A percentile compares a stretch with the other conserved stretches of the same genome.
phyloP scores from a whole-genome alignment of 139 green algal genomes.

The Edaphochlamys debaryana region DNA sequence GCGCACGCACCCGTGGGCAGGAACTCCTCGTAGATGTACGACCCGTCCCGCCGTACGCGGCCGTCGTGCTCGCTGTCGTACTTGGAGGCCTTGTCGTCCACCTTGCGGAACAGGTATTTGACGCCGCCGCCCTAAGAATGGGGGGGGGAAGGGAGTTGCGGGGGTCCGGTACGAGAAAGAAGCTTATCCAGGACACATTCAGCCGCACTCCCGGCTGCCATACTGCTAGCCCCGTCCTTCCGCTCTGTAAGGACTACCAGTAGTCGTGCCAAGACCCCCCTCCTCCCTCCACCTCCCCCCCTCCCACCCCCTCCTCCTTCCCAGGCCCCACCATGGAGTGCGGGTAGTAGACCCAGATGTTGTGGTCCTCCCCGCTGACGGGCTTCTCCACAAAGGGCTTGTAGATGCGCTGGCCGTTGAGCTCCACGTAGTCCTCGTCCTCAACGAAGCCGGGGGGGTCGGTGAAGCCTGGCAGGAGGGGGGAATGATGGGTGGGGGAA shows the following conservation, averaged over 20 bases:
- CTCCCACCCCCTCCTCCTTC: too few relatives aligned
- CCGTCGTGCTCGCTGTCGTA: conserved; percentile 88
- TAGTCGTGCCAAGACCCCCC: too few relatives aligned
- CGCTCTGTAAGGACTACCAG: too few relatives aligned
- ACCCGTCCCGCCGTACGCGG: conserved; percentile 85
- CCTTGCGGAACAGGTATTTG: conserved; percentile 97
- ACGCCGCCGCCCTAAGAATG: conserved; percentile 86
- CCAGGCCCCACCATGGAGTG: conserved; percentile 89
- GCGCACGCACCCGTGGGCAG: conserved; percentile 93
- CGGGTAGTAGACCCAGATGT: conserved; percentile 99
- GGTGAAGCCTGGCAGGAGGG: conserved; percentile 10
- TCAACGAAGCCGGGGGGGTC: conserved; percentile 88
- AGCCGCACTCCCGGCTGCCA: too few relatives aligned
- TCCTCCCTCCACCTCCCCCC: too few relatives aligned
- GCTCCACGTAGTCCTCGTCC: conserved; percentile 89
- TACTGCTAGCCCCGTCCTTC: too few relatives aligned
- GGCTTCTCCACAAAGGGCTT: conserved; percentile 99
- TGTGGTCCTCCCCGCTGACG: conserved; percentile 94
- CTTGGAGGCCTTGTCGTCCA: conserved; percentile 84
- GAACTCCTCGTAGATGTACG: conserved; percentile 99
- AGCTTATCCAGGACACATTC: too few relatives aligned
- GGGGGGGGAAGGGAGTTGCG: not conserved
- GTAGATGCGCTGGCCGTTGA: conserved; percentile 80
- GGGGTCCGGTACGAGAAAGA: too few relatives aligned
- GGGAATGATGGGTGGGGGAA: too few relatives aligned